Base-by-base conservation (phyloP, 768 basidiomycete species). In the Phanerodontia chrysosporium region DNA sequence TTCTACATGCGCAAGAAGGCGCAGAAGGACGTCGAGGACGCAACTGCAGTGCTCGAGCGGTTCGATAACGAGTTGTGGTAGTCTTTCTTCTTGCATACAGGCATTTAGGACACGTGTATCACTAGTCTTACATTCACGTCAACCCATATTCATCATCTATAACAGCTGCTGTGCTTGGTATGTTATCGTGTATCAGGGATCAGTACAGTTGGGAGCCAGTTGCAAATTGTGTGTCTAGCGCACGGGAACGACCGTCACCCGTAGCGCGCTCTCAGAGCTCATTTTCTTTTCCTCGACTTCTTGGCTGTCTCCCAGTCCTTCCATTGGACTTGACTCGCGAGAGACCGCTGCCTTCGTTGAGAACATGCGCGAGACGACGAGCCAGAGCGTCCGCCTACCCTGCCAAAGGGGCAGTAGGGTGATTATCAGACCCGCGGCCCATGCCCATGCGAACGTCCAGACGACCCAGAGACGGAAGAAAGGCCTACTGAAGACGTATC, bases 1-100 rank as follows among this genome's bases (percentile, higher is more conserved):
- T 99, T 95, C 74, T 99, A 99, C 71, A 94, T 97, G 88, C 78
- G 97, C 45, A 98, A 98, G 77, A 98, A 98, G 68, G 88, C 95
- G 9, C 97, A 98, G 73, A 98, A 98, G 72, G 96, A 98, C 68
- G 97, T 96, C 0, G 92, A 92, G 62, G 95, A 98, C 65, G 82
- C 90, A 2, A 84, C 83, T 61, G 69, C 79, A 10, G 80, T 89
- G 30, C 72, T 98, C 49, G 92, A 94, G 63, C 84, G 97, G 16
- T 99, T 98, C 70, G 87, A 92, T 57, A 72, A 71, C 5, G 90
- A 92, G 64, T 65, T 78, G 27, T 92, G 90, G 90, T 93, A 67
- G 52, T 51, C 8, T 9, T 12, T 49, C 16, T 14, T 6, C 24
- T 18, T 25, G 24, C 48, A 32, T 30, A 51, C 49, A 32, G n/a